Conservation (phyloP, 163 green algal genomes). For the Trebouxia gelatinosa region DNA sequence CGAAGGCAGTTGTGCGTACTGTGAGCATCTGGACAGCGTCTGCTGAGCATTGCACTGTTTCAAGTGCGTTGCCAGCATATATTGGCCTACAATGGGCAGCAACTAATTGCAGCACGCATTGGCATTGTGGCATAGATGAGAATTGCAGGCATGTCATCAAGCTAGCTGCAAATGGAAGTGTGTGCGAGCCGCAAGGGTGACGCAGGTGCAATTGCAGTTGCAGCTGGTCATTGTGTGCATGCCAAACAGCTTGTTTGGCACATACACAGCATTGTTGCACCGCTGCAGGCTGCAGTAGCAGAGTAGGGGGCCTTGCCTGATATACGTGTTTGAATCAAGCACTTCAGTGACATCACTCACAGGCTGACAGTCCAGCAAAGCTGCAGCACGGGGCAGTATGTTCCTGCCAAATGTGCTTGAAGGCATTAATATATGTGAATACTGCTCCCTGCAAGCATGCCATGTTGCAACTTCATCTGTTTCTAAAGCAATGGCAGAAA, state of each 20-base stretch:
- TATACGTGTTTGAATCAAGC: conserved; percentile 69
- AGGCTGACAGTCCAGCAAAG: conserved; percentile 74
- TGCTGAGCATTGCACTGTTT: conserved; percentile 59
- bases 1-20: conserved; percentile 64
- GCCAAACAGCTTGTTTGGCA: not conserved
- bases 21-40: conserved; percentile 54
- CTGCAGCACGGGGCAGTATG: conserved; percentile 79
- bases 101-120: no score
- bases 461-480: not conserved
- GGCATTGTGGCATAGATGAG: no score
- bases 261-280: not conserved
- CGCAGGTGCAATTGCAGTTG: no score
- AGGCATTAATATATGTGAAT: conserved; percentile 71
- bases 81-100: conserved; percentile 75
- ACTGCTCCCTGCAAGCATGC: conserved; percentile 47
- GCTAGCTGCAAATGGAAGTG: no score
- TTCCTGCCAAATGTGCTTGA: conserved; percentile 73
- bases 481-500: not conserved
- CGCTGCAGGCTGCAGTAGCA: not conserved
- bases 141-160: no score
- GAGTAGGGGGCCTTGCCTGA: conserved; percentile 38
- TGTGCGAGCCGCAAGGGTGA: no score
- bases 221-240: no score
- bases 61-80: conserved; percentile 91
- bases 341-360: conserved; percentile 78